Conservation (phyloP, 2,329 filamentous ascomycete genomes). For the Venturiaceae sp. region DNA sequence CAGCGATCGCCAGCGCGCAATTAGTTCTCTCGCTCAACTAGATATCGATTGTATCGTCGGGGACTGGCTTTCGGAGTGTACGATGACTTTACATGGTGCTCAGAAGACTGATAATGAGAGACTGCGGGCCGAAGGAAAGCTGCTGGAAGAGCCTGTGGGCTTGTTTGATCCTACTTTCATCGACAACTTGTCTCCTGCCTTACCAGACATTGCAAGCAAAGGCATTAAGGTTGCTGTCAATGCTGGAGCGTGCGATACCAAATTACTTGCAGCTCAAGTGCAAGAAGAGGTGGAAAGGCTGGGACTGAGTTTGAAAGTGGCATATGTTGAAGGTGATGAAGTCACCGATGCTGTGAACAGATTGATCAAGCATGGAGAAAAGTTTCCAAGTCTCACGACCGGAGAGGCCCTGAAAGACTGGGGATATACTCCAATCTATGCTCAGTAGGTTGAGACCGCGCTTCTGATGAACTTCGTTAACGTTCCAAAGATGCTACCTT, state of each 20-base stretch:
- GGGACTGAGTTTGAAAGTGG: slow-evolving; percentile 6
- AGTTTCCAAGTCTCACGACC: slow-evolving; percentile 8
- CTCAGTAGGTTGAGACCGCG: no score
- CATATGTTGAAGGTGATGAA: slow-evolving; percentile 10
- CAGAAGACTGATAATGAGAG: slow-evolving; percentile 9
- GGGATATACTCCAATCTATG: slow-evolving; percentile 12
- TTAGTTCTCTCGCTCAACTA: no score
- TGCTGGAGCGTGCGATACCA: slow-evolving; percentile 1
- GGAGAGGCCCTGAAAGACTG: slow-evolving; percentile 10
- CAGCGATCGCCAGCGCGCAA: no score
- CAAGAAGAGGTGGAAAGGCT: neutral
- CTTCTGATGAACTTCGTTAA: no score
- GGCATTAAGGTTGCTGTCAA: slow-evolving; percentile 8
- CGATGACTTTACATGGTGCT: slow-evolving; percentile 12
- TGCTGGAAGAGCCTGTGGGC: neutral
- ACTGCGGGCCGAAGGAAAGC: slow-evolving; percentile 2
- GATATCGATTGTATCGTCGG: no score
- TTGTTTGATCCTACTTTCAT: slow-evolving; percentile 10
- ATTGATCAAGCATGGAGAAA: slow-evolving; percentile 9
- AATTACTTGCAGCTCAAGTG: neutral
- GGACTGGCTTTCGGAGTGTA: slow-evolving; percentile 14
- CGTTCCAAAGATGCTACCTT: no score
- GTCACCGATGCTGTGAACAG: slow-evolving; percentile 10
- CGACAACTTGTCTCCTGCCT: neutral
- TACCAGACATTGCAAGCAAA: neutral